These are phyloP conservation scores for Periconia digitata DNA, from an alignment of 2,329 filamentous ascomycete species.

Conservation along the genomic window DNA sequence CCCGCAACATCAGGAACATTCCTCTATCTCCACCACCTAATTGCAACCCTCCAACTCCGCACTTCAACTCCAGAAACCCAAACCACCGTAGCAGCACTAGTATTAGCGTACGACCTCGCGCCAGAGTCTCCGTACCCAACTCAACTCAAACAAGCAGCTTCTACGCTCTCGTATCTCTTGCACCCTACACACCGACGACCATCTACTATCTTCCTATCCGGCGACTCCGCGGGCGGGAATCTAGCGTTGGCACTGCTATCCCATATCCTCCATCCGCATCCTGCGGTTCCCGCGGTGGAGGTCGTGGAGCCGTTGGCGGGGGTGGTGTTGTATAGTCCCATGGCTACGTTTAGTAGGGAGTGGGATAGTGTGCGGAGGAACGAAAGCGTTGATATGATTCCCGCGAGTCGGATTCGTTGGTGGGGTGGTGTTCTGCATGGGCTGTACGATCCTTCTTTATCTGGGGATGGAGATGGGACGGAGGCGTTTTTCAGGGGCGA, in stretches of 20 bases:
- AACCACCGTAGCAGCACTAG: not conserved
- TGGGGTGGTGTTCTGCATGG: not conserved
- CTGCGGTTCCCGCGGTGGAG: not conserved
- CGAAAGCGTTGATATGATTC: too few species aligned
- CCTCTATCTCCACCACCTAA: too few species aligned
- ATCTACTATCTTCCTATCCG: conserved; percentile 5
- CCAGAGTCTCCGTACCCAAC: conserved; percentile 1
- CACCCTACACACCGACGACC: not conserved
- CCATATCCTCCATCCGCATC: conserved; percentile 8
- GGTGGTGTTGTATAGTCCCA: conserved; percentile 2
- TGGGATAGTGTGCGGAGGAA: not conserved
- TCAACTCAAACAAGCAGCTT: conserved; percentile 4
- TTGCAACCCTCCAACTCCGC: too few species aligned
- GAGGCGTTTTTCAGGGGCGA: not conserved
- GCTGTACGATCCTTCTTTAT: not conserved
- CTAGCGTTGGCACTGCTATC: conserved; percentile 3
- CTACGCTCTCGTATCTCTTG: not conserved
- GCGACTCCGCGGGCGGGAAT: conserved; percentile 13
- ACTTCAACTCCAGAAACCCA: too few species aligned
- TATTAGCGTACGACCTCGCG: conserved; percentile 1
- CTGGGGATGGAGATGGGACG: not conserved
- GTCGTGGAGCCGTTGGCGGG: conserved; percentile 1
- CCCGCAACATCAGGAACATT: too few species aligned
- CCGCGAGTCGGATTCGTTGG: conserved; percentile 2
- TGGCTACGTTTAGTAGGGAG: not conserved